Percentiles rank a stretch among this genome's conserved stretches.
Evolutionary conservation across 331 rosid species (phyloP).

Genomic region (Prunus yedoensis): DNA sequence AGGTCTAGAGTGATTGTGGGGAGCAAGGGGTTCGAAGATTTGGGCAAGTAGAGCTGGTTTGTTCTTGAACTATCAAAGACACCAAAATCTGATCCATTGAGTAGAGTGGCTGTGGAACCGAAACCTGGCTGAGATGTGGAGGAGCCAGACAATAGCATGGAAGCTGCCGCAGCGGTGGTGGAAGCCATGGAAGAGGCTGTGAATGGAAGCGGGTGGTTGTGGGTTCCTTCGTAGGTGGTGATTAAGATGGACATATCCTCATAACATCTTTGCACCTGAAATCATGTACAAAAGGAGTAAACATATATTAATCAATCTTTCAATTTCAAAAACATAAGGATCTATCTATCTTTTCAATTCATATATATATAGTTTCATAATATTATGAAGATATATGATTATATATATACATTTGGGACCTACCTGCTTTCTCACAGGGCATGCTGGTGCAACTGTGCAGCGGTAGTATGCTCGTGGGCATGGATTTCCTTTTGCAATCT

Average conservation of each 20-base stretch:
- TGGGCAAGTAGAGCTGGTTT: constrained; percentile 35
- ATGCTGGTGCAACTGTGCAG: constrained; percentile 72
- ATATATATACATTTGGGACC: too few species aligned
- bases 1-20: constrained; percentile 69
- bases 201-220: constrained; percentile 58
- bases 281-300: background rate
- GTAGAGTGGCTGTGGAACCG: constrained; percentile 3
- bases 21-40: constrained; percentile 40
- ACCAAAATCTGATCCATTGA: constrained; percentile 29
- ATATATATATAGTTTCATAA: too few species aligned
- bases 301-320: background rate
- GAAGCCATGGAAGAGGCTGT: constrained; percentile 65
- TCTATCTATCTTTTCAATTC: too few species aligned
- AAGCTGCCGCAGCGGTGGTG: constrained; percentile 59
- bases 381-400: too few species aligned
- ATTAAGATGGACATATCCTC: too few species aligned
- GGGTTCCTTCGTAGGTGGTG: constrained; percentile 73
- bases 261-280: constrained; percentile 66
- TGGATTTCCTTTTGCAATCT: constrained; percentile 87
- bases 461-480: constrained; percentile 97
- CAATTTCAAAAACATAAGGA: background rate
- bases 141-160: constrained; percentile 54
- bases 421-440: constrained; percentile 91
- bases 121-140: constrained; percentile 28
- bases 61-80: constrained; percentile 27